Conservation (phyloP, 257 asterid genomes). For the Leptodermis oblonga region DNA sequence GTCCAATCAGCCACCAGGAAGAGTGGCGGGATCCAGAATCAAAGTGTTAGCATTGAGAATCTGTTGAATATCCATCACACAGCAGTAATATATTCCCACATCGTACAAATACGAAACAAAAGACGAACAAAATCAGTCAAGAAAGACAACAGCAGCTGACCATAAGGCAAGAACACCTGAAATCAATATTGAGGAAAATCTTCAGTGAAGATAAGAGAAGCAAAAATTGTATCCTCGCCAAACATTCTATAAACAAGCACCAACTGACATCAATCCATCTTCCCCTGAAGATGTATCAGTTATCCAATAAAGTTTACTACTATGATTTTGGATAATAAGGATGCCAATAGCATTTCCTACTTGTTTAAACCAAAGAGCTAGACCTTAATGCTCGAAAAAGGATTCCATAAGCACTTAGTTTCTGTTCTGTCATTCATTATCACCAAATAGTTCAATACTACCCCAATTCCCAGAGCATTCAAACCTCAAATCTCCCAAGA, state of each 20-base stretch:
- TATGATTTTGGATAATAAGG: not conserved
- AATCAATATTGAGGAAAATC: not conserved
- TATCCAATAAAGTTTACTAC: not conserved
- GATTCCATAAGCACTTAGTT: not conserved
- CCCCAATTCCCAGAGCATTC: not conserved
- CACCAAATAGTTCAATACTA: not conserved
- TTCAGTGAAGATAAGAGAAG: not conserved
- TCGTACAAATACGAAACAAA: not conserved
- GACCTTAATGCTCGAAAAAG: not conserved
- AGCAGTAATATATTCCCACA: too few species aligned
- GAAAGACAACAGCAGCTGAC: not conserved
- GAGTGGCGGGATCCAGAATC: not conserved
- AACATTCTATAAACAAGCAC: not conserved
- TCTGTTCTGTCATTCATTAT: not conserved
- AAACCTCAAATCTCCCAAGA: not conserved
- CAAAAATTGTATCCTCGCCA: slow-evolving; percentile 1
- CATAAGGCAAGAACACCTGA: not conserved
- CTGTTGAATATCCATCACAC: too few species aligned
- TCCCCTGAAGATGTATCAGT: not conserved
- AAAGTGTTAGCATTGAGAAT: not conserved
- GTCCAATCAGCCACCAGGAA: not conserved
- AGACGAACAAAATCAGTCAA: not conserved
- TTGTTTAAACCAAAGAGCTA: not conserved
- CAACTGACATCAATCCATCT: not conserved
- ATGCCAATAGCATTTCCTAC: not conserved